Base-by-base conservation (phyloP, 225 moss, liverwort and hornwort genomes). In the Sphagnum tenellum region DNA sequence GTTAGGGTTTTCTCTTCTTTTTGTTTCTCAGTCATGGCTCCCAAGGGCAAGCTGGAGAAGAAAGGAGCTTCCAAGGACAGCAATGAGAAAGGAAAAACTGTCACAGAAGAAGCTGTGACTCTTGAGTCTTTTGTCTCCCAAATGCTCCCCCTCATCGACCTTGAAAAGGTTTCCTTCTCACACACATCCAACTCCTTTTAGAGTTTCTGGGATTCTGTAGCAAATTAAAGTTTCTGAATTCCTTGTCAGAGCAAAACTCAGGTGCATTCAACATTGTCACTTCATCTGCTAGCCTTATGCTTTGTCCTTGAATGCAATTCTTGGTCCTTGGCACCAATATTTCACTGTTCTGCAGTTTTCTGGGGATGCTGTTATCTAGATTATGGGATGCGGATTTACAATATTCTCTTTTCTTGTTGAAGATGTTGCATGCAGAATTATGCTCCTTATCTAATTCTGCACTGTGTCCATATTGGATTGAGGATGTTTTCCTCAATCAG, bases 121-220 rank as follows among this genome's bases (percentile, higher is more conserved):
- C 74, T 96, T 72, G 88, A 89, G 73, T 76, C 74, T 61, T 96
- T 96, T 70, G 78, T 88, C 50, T 84, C 77, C 58, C 84, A 82
- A 69, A 96, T 77, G 72, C 62, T 83, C 61, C 92, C 95, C 46
- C 76, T 96, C 50, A 74, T 92, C 49, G 89, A 96, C 53, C 75
- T 92, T 10, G 95, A 96, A 76, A 96, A 96, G 89, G 91, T 91
- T 66, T 57, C 68, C n/a, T 10, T 7, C 61, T 12, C 12, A 5
- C 6, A 12, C 44, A 49, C 48, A 3, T 66, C 50, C 8, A 10
- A 7, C 48, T 62, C n/a, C 8, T 44, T 44, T 50, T 48, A 29
- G 50, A 12, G 3, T 12, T 60, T 14, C 45, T 48, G 12, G 11
- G 1, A 59, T 59, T 59, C n/a, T 12, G 29, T 29, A 29, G 29